A percentile compares a stretch with the other conserved stretches of the same genome.
Evolutionary conservation across 2,329 filamentous ascomycete species (phyloP).

Genomic region (Pseudocercospora macadamiae): DNA sequence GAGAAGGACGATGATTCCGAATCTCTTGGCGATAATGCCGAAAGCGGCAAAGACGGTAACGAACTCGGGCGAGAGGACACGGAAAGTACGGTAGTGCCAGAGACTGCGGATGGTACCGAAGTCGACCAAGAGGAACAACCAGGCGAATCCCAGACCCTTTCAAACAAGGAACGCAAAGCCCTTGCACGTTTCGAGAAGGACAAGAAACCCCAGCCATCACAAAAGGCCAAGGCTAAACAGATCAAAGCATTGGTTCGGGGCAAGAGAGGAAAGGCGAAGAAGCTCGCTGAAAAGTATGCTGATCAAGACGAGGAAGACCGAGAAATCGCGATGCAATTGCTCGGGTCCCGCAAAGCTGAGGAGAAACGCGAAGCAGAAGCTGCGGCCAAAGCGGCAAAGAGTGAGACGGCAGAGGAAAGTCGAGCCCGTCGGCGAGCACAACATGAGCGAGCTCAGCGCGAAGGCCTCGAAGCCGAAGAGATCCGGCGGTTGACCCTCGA

Average conservation of each 20-base stretch:
- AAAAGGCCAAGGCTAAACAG: conserved; percentile 23
- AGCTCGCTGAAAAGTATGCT: conserved; percentile 85
- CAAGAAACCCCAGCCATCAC: conserved; percentile 24
- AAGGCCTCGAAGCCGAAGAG: conserved; percentile 77
- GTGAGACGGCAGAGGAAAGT: conserved; percentile 66
- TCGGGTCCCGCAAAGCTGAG: conserved; percentile 72
- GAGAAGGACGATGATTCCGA: conserved; percentile 36
- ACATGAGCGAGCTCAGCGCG: conserved; percentile 74
- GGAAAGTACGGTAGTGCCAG: conserved; percentile 11
- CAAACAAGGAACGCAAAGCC: conserved; percentile 40
- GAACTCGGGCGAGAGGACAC: conserved; percentile 7
- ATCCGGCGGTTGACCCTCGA: conserved; percentile 62
- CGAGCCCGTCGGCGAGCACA: conserved; percentile 76
- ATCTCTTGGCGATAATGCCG: conserved; percentile 34
- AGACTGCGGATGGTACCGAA: conserved; percentile 12
- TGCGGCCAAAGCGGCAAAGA: conserved; percentile 62
- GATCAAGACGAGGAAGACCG: conserved; percentile 95
- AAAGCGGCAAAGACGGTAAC: conserved; percentile 21
- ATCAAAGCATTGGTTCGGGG: conserved; percentile 56
- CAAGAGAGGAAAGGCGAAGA: conserved; percentile 81
- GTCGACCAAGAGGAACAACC: conserved; percentile 31
- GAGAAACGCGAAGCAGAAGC: conserved; percentile 69
- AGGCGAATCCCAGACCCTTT: conserved; percentile 36
- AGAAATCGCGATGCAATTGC: conserved; percentile 76
- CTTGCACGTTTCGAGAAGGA: conserved; percentile 20